Base-by-base conservation (phyloP, 106 monocot species). In the Platanthera guangdongensis region DNA sequence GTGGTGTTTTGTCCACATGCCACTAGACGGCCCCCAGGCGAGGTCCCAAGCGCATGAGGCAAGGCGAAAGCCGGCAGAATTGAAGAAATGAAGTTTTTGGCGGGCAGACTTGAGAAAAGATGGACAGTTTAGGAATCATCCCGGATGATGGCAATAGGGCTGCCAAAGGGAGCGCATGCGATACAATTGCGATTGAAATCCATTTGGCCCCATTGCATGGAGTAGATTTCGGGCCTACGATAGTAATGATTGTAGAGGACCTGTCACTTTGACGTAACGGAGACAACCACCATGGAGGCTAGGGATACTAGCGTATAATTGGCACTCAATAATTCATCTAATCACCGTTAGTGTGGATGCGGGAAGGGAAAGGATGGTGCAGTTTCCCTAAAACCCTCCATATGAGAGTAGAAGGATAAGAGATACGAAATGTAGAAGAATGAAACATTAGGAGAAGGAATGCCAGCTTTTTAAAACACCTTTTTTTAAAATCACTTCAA, bases 81-180 rank as follows among this genome's bases (percentile, higher is more conserved):
- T 57, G 91, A 81, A 97, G 72, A 97, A 70, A 74, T 77, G 91
- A 80, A 97, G 97, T 60, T 81, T 78, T 73, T 89, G 91, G 63
- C 97, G 93, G 50, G 91, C 57, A 25, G 25, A 25, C 25, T 25
- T 57, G 91, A 81, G 74, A 76, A 76, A 71, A 97, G 88, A 79
- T 91, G 97, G 7, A 97, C 94, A 76, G 94, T 89, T 85, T 97
- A 94, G 68, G 97, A 94, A 72, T 97, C 97, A 79, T 97, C 97
- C 48, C 97, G 85, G 77, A 97, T 94, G 74, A 89, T 88, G 50
- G 94, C 94, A 86, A 94, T 86, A 18, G 94, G 97, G 51, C 94
- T 94, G n/a, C 89, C 93, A 79, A 94, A 97, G 50, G 94, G 87
- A 32, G 97, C 97, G 77, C 84, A 84, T 76, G 97, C 93, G 50